Conservation (phyloP, 805 yeast species). For the Candida sithepensis region DNA sequence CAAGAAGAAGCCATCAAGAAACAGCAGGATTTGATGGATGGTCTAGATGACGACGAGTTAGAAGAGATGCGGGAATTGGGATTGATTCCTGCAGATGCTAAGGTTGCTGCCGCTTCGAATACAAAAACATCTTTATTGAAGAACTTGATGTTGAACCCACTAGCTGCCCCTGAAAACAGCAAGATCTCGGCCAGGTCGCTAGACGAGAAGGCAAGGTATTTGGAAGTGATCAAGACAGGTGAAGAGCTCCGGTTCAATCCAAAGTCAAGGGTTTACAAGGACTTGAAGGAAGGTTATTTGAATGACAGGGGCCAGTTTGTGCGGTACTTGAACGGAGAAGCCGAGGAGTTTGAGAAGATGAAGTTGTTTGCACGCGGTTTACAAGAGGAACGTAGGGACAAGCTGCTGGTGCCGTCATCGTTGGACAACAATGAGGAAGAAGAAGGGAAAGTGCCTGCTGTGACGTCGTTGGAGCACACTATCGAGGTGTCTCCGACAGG, state of each 20-base stretch:
- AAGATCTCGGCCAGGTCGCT: slow-evolving; percentile 55
- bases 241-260: slow-evolving; percentile 50
- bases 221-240: slow-evolving; percentile 44
- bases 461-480: slow-evolving; percentile 24
- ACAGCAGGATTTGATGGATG: slow-evolving; percentile 11
- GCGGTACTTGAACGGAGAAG: slow-evolving; percentile 54
- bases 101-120: slow-evolving; percentile 5
- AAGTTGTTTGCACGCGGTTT: slow-evolving; percentile 40
- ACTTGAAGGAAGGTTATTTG: slow-evolving; percentile 29
- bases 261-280: slow-evolving; percentile 41
- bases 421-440: no score
- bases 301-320: slow-evolving; percentile 47
- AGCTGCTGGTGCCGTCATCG: no score
- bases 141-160: slow-evolving; percentile 3
- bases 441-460: neutral
- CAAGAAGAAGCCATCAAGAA: slow-evolving; percentile 22
- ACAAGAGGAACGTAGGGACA: slow-evolving; percentile 16
- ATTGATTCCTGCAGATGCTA: slow-evolving; percentile 17
- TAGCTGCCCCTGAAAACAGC: slow-evolving; percentile 13
- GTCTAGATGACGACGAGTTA: slow-evolving; percentile 40
- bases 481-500: slow-evolving; percentile 46
- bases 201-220: slow-evolving; percentile 73
- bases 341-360: slow-evolving; percentile 45
- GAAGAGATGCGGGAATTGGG: slow-evolving; percentile 41
- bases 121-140: neutral